Base-by-base conservation (phyloP, 78 protist species). In the Speleostelium caveatum region DNA sequence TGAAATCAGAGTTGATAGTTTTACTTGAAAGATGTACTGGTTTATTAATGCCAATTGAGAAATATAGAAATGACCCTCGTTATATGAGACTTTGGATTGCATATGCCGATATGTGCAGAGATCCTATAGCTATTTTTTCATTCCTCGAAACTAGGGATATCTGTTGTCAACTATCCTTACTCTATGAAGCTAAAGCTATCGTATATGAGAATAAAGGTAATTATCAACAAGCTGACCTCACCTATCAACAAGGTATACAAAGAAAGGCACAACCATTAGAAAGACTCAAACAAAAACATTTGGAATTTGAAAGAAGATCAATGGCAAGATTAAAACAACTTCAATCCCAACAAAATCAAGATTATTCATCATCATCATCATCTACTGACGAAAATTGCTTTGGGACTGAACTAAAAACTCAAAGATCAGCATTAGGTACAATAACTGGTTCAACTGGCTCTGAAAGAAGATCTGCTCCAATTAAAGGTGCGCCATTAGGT, bases 101-200 rank as follows among this genome's bases (percentile, higher is more conserved):
- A 6, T 88, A 88, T 75, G 94, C 94, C 1, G 94, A 88, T 39
- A 73, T 75, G 87, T 88, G 94, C 30, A 56, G 89, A 55, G 94
- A 88, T 51, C 94, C 94, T 30, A 35, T 88, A 10, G 94, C 74
- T 12, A 65, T 88, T 17, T 88, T 88, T n/a, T 17, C 71, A 61
- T 88, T 72, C 38, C 49, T 88, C 21, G 89, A 88, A 35, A 65
- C 38, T 32, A 51, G 67, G 6, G 36, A 65, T 2, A 88, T 88
- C 49, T 86, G 94, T 38, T 69, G 17, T 6, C 32, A 62, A 16
- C 58, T 75, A 17, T 88, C 94, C 14, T 49, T 78, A 42, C 33
- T 75, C 59, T 88, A 88, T 66, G 94, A 88, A 41, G 94, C 94
- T 19, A 59, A 36, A 39, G 94, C 94, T 39, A 88, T 88, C 0